Evolutionary conservation across 495 filamentous ascomycete genomes (phyloP).

Genomic region (Penicillium antarcticum): DNA sequence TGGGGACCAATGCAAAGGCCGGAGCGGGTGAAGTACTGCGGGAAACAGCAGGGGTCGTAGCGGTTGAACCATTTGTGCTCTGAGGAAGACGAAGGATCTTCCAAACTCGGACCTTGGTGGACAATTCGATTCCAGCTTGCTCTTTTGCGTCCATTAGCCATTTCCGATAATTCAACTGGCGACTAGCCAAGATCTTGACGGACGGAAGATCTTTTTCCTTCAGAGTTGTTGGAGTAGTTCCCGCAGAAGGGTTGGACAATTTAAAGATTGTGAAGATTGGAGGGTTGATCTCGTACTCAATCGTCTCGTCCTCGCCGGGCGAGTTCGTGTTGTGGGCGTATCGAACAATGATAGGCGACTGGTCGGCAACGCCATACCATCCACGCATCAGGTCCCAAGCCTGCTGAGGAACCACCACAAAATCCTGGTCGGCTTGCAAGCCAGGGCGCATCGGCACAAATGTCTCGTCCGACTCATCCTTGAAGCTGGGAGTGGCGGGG

Average conservation of each 20-base stretch:
- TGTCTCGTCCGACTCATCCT: conserved; percentile 51
- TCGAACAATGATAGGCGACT: conserved; percentile 70
- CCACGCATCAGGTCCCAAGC: conserved; percentile 78
- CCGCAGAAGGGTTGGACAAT: conserved; percentile 56
- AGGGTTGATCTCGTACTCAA: conserved; percentile 81
- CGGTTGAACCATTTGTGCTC: conserved; percentile 41
- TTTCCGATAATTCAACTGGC: conserved; percentile 60
- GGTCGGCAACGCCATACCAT: conserved; percentile 75
- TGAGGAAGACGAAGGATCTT: conserved; percentile 55
- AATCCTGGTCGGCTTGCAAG: conserved; percentile 61
- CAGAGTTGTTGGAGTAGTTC: conserved; percentile 55
- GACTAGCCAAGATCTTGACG: conserved; percentile 62
- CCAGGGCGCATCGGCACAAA: conserved; percentile 78
- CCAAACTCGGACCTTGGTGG: conserved; percentile 78
- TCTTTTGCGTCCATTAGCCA: conserved; percentile 74
- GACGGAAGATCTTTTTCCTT: conserved; percentile 58
- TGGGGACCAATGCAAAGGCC: conserved; percentile 37
- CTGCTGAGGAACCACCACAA: conserved; percentile 69
- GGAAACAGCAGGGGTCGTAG: conserved; percentile 58
- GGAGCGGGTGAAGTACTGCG: conserved; percentile 51
- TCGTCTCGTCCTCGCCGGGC: conserved; percentile 54
- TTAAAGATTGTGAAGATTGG: conserved; percentile 85
- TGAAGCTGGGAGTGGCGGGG: conserved; percentile 34
- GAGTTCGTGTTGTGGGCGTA: conserved; percentile 72
- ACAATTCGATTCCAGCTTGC: conserved; percentile 57